Percentiles rank a stretch among this genome's conserved stretches.
These are phyloP conservation scores for Populus tremula DNA, from an alignment of 345 rosid genomes.

Conservation along the genomic window DNA sequence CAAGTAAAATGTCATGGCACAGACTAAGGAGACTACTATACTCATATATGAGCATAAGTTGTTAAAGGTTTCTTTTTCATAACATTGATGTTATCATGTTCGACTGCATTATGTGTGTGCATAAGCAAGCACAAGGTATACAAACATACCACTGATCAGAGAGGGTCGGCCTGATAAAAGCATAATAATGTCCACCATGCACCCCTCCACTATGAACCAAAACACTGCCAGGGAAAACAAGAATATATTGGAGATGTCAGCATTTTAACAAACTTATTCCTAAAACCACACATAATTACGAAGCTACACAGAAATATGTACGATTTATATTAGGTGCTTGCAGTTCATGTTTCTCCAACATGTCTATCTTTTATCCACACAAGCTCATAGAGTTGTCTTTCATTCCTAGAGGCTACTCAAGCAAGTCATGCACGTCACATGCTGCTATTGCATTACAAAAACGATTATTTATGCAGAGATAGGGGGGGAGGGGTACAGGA, in stretches of 20 bases:
- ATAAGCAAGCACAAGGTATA: neutral
- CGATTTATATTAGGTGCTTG: neutral
- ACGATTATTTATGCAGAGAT: neutral
- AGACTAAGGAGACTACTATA: neutral
- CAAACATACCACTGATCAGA: slow-evolving; percentile 79
- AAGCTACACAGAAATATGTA: neutral
- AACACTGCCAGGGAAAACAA: slow-evolving; percentile 58
- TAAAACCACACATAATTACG: neutral
- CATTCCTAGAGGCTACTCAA: neutral
- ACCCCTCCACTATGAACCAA: slow-evolving; percentile 97
- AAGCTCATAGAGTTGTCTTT: neutral
- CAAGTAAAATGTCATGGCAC: neutral
- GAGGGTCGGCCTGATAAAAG: slow-evolving; percentile 94
- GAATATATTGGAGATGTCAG: neutral
- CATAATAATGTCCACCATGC: slow-evolving; percentile 97
- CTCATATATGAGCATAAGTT: neutral
- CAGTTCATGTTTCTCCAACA: neutral
- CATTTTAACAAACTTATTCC: neutral
- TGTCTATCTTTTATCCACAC: neutral
- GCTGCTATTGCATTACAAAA: neutral
- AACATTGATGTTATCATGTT: neutral
- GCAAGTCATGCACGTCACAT: neutral
- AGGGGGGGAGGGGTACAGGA: neutral
- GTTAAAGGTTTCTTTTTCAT: neutral
- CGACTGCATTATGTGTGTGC: neutral